These are phyloP conservation scores for Albugo laibachii DNA, from an alignment of 352 stramenopile species.

Conservation along the genomic window DNA sequence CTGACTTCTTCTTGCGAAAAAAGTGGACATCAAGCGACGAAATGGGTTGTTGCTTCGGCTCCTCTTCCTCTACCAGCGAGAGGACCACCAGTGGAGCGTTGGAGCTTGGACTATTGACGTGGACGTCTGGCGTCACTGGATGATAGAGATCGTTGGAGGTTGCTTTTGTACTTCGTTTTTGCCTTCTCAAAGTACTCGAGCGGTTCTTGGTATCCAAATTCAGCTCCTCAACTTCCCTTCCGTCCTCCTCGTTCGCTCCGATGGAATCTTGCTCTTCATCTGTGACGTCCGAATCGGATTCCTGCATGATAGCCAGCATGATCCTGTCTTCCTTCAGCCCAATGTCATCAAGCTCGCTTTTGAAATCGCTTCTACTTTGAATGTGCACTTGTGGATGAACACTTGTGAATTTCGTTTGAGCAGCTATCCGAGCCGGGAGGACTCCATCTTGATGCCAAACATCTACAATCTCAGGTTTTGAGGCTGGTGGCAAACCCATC, in stretches of 20 bases:
- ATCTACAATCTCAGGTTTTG: constrained; percentile 46
- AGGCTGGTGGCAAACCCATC: constrained; percentile 25
- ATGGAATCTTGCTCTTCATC: constrained; percentile 36
- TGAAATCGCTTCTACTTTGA: constrained; percentile 16
- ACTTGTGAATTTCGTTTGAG: constrained; percentile 38
- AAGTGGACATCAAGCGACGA: constrained; percentile 15
- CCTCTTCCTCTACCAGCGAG: constrained; percentile 31
- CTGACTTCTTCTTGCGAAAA: constrained; percentile 18
- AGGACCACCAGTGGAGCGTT: constrained; percentile 15
- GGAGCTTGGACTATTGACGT: constrained; percentile 41
- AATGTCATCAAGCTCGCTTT: constrained; percentile 15
- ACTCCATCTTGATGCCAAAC: constrained; percentile 45
- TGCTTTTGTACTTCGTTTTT: constrained; percentile 21
- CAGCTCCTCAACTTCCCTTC: constrained; percentile 17
- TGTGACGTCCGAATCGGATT: constrained; percentile 18
- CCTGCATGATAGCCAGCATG: constrained; percentile 21
- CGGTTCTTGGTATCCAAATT: constrained; percentile 9
- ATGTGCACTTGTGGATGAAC: constrained; percentile 40
- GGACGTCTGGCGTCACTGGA: constrained; percentile 38
- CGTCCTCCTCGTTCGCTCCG: constrained; percentile 27
- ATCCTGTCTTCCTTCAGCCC: constrained; percentile 10
- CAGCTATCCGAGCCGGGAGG: constrained; percentile 27
- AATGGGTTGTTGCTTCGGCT: constrained; percentile 17
- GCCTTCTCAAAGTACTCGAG: constrained; percentile 12
- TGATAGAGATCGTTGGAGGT: constrained; percentile 44